These are phyloP conservation scores for Spathaspora boniae DNA, from an alignment of 805 yeast genomes.

Conservation along the genomic window DNA sequence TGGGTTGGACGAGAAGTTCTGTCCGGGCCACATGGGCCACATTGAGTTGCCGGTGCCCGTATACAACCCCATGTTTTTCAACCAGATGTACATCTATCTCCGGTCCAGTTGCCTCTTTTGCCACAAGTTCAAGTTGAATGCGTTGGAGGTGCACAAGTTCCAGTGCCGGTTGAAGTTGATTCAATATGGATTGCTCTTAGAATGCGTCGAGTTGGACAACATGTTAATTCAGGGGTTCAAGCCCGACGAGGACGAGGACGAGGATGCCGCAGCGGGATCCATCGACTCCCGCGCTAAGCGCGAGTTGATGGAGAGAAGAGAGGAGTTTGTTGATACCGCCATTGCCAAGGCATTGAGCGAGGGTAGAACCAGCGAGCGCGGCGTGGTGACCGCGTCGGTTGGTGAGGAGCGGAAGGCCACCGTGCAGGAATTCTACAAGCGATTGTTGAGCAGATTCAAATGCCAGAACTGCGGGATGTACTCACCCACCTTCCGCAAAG, in stretches of 20 bases:
- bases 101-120: conserved; percentile 88
- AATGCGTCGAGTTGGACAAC: conserved; percentile 69
- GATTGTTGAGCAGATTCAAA: conserved; percentile 69
- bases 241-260: conserved; percentile 45
- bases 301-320: conserved; percentile 58
- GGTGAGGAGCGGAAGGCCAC: conserved; percentile 79
- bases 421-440: conserved; percentile 72
- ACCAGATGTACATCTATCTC: conserved; percentile 80
- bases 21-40: conserved; percentile 99
- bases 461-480: conserved; percentile 97
- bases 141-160: conserved; percentile 67
- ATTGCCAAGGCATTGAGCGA: conserved; percentile 72
- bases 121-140: conserved; percentile 72
- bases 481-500: conserved; percentile 92
- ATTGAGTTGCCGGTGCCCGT: conserved; percentile 95
- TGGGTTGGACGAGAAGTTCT: conserved; percentile 88
- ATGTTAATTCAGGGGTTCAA: conserved; percentile 33
- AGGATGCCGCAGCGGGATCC: conserved; percentile 32
- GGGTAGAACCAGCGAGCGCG: conserved; percentile 65
- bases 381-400: conserved; percentile 79
- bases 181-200: conserved; percentile 85
- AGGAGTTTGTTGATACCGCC: conserved; percentile 64
- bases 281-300: conserved; percentile 37
- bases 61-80: conserved; percentile 91
- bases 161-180: conserved; percentile 76